Base-by-base conservation (phyloP, 1,284 basidiomycete species). In the Cryptococcus hybrid region DNA sequence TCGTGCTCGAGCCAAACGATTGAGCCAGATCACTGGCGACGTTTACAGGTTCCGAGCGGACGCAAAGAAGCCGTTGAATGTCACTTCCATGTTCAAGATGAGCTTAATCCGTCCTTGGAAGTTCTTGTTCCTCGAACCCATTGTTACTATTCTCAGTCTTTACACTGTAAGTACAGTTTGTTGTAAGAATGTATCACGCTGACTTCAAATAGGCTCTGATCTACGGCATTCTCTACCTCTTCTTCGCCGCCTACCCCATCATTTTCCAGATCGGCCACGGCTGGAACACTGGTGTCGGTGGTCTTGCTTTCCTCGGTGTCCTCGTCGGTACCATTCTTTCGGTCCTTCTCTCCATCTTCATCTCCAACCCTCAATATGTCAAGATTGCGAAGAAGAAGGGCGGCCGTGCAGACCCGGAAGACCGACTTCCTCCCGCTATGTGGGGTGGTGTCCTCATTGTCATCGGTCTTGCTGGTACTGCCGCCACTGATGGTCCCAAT, bases 241-340 rank as follows among this genome's bases (percentile, higher is more conserved):
- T 66, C 65, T 74, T 71, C 59, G 69, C 70, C 13, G 74, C 73
- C 7, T 76, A 76, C 62, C 75, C 86, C 2, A 85, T 87, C 61
- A 82, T 88, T 15, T 88, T 87, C 75, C 79, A 84, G 65, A 75
- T 82, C 15, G 82, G 83, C 62, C 81, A 83, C 30, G 81, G 82
- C 40, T 88, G 86, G 78, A 82, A 81, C 18, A 76, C 83, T 0
- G 86, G 86, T 13, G 68, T 84, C 62, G 81, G 81, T 8, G 86
- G 86, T 3, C 81, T 88, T 4, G 84, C 85, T 0, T 88, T 88
- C 75, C 78, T 88, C 18, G 86, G 86, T 46, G 81, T 88, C 51
- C 84, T 86, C 0, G 65, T 85, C n/a, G 86, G 86, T 0, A 82
- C 84, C 53, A 61, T 83, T 24, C 39, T 70, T 18, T 61, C 66